These are phyloP conservation scores for Talaromyces stipitatus DNA, from an alignment of 495 filamentous ascomycete species.

Conservation along the genomic window DNA sequence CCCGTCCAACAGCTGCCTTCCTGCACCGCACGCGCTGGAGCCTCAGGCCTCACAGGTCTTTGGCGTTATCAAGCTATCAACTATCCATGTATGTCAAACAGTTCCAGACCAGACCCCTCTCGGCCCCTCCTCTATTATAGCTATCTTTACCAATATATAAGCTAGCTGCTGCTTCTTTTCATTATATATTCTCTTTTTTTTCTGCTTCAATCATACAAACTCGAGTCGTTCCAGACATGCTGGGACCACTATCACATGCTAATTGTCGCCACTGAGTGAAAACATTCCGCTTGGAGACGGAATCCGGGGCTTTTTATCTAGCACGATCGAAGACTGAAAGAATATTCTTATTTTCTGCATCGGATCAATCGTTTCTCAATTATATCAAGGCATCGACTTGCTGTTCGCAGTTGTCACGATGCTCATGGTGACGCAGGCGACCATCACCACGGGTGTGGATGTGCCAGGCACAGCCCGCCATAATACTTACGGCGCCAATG, in stretches of 20 bases:
- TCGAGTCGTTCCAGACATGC: neutral
- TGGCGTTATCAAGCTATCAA: neutral
- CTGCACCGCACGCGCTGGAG: neutral
- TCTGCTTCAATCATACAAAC: neutral
- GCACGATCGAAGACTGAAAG: neutral
- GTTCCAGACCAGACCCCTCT: neutral
- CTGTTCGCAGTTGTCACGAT: neutral
- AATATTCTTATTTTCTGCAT: neutral
- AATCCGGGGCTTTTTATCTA: neutral
- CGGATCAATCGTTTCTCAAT: neutral
- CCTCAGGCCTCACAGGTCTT: neutral
- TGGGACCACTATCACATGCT: neutral
- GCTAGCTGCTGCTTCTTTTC: neutral
- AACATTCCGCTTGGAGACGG: neutral
- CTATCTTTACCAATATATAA: neutral
- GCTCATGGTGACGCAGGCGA: neutral
- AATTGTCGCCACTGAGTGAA: neutral
- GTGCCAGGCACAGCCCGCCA: neutral
- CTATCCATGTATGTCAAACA: neutral
- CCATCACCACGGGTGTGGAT: slow-evolving; percentile 3
- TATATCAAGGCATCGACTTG: neutral
- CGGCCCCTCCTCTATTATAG: neutral
- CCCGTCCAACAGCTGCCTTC: neutral
- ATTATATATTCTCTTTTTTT: neutral
- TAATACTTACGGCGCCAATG: neutral